Conservation (phyloP, 306 rosid species). For the Pueraria montana region DNA sequence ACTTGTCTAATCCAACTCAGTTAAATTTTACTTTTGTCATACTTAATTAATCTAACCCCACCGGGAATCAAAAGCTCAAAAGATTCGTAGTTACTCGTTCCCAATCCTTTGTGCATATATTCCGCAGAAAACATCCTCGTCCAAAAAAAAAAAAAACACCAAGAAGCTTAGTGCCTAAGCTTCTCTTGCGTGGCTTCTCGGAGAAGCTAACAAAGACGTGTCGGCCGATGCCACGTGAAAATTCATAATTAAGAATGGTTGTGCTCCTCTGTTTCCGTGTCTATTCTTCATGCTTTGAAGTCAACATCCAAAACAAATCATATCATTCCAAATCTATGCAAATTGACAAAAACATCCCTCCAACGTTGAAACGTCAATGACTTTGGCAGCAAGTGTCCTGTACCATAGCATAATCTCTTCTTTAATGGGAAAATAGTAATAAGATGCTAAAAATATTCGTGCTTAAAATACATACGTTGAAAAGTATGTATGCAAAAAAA, state of each 20-base stretch:
- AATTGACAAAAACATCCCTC: constrained; percentile 39
- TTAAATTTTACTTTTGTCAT: neutral
- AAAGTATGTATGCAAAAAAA: too few species aligned
- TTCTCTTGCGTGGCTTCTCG: constrained; percentile 70
- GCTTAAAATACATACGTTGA: too few species aligned
- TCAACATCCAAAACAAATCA: constrained; percentile 27
- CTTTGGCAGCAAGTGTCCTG: neutral
- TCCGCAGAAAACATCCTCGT: neutral
- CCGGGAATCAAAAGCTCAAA: neutral
- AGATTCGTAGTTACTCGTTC: neutral
- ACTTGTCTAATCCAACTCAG: neutral
- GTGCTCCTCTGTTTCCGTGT: constrained; percentile 13
- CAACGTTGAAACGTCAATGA: constrained; percentile 1
- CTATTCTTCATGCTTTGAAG: neutral
- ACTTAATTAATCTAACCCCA: neutral
- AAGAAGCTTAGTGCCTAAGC: constrained; percentile 64
- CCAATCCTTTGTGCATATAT: neutral
- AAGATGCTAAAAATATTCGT: neutral
- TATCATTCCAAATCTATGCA: neutral
- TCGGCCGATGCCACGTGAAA: constrained; percentile 58
- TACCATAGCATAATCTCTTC: neutral
- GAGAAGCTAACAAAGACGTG: constrained; percentile 57
- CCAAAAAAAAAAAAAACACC: neutral
- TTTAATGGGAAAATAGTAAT: neutral
- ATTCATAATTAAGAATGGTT: neutral